phyloP scores from a whole-genome alignment of 192 early-diverging fungal species.

The Chytriomyces sp. region DNA sequence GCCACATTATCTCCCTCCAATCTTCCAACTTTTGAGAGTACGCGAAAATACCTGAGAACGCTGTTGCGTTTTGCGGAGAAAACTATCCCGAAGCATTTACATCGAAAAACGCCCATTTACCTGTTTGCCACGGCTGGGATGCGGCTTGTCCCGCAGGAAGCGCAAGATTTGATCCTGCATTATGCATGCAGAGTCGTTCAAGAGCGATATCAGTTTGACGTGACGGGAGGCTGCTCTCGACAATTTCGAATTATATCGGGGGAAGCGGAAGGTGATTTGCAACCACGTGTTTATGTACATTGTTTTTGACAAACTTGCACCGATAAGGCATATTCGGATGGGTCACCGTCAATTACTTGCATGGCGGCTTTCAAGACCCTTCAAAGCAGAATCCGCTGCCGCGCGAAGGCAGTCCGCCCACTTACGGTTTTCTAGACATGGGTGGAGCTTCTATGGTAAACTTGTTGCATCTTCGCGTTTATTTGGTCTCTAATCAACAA shows the following conservation, averaged over 20 bases:
- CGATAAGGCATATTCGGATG: constrained; percentile 86
- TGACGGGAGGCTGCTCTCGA: constrained; percentile 65
- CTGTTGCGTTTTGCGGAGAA: constrained; percentile 78
- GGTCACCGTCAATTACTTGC: constrained; percentile 92
- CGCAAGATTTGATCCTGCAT: constrained; percentile 61
- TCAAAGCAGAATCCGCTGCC: background rate
- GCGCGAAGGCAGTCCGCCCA: constrained; percentile 38
- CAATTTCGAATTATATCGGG: constrained; percentile 93
- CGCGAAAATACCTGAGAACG: constrained; percentile 69
- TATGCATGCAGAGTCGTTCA: constrained; percentile 72
- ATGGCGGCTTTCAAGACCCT: constrained; percentile 66
- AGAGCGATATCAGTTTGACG: constrained; percentile 64
- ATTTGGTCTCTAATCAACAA: background rate
- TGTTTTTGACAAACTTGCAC: no score
- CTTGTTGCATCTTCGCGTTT: background rate
- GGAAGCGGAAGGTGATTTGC: constrained; percentile 80
- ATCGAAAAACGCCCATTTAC: constrained; percentile 76
- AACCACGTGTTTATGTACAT: no score
- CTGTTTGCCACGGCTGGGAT: constrained; percentile 97
- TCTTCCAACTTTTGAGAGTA: constrained; percentile 27
- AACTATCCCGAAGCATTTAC: constrained; percentile 67
- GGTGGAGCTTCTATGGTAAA: constrained; percentile 61
- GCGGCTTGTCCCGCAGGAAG: constrained; percentile 61
- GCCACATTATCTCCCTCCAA: background rate
- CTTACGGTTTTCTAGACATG: constrained; percentile 93